phyloP scores from a whole-genome alignment of 2,329 filamentous ascomycete species.

The Ceratocystiopsis minuta region DNA sequence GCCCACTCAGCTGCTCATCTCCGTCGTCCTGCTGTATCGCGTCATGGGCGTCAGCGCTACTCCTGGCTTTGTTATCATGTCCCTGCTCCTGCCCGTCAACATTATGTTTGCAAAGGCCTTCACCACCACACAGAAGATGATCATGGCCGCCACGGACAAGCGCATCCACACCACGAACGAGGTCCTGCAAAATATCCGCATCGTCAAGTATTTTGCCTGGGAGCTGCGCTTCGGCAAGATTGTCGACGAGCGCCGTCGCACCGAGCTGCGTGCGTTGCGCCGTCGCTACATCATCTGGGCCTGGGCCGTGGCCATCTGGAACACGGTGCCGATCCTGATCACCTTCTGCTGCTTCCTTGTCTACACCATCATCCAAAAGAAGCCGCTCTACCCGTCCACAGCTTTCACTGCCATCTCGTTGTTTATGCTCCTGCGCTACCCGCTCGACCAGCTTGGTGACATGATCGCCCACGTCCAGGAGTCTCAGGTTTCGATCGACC shows the following conservation, averaged over 20 bases:
- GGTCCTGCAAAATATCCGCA: constrained; percentile 88
- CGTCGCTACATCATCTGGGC: constrained; percentile 84
- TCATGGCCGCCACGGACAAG: constrained; percentile 85
- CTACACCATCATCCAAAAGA: constrained; percentile 79
- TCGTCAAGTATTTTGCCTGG: constrained; percentile 99
- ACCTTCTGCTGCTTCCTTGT: constrained; percentile 92
- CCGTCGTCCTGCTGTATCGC: constrained; percentile 65
- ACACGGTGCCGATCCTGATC: constrained; percentile 84
- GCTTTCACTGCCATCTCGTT: constrained; percentile 93
- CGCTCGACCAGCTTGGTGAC: constrained; percentile 87
- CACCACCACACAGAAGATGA: constrained; percentile 69
- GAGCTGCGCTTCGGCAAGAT: constrained; percentile 75
- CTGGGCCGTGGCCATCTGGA: constrained; percentile 83
- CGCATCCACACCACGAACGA: constrained; percentile 95
- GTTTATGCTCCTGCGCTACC: constrained; percentile 83
- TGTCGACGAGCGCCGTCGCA: constrained; percentile 72
- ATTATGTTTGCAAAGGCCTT: constrained; percentile 77
- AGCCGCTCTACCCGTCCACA: constrained; percentile 75
- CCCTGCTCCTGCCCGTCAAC: constrained; percentile 75
- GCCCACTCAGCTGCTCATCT: constrained; percentile 71
- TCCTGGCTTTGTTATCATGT: constrained; percentile 81
- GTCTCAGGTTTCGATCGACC: constrained; percentile 88
- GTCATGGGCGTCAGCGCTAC: constrained; percentile 89
- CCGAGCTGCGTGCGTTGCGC: constrained; percentile 62
- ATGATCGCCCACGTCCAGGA: constrained; percentile 99